These are phyloP conservation scores for Monoraphidium neglectum DNA, from an alignment of 139 green algal genomes.

Conservation along the genomic window DNA sequence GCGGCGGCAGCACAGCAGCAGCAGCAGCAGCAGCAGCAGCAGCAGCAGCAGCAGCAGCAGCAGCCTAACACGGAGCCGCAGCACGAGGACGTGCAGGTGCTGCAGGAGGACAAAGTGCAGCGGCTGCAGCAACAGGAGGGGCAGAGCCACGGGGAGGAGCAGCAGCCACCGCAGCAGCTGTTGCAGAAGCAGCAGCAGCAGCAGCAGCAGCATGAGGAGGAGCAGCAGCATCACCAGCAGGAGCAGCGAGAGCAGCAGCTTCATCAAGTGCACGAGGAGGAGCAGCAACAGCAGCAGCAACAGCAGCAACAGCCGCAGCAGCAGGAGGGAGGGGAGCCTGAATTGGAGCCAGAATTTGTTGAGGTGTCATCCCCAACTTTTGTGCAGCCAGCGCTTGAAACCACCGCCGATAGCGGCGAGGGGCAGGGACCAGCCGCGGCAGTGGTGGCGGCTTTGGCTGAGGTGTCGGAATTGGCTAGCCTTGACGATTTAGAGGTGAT, in stretches of 20 bases:
- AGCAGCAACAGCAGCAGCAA: too few relatives aligned
- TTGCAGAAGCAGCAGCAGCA: background rate
- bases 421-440: background rate
- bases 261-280: background rate
- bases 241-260: background rate
- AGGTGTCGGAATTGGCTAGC: background rate
- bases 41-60: background rate
- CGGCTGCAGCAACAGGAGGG: background rate
- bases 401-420: background rate
- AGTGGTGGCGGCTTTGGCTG: background rate
- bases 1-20: background rate
- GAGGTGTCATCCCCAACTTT: background rate
- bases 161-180: background rate
- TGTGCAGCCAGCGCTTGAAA: background rate
- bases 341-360: background rate
- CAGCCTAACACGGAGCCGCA: background rate
- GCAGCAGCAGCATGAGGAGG: background rate
- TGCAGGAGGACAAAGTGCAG: background rate
- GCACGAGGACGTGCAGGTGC: background rate
- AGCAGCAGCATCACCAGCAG: background rate
- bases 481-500: too few relatives aligned
- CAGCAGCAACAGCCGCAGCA: slow-evolving; percentile 6
- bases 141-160: background rate
- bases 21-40: background rate
- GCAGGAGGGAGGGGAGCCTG: slow-evolving; percentile 4